phyloP scores from a whole-genome alignment of 139 green algal species.

The Marvania coccoides region DNA sequence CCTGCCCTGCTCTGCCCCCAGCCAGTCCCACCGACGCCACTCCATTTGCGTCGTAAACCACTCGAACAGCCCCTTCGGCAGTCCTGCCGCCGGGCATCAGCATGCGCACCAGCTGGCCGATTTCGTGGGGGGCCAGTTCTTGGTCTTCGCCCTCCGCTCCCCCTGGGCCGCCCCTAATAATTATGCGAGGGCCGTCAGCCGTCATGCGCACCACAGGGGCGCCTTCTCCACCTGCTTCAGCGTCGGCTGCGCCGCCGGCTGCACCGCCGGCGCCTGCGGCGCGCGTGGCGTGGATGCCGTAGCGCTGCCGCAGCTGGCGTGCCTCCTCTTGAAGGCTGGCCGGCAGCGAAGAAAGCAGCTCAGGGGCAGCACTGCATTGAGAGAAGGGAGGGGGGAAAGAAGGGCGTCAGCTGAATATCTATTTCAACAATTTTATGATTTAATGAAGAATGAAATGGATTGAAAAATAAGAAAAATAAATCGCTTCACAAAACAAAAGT shows the following conservation, averaged over 20 bases:
- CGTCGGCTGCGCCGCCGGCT: neutral
- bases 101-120: too few species aligned
- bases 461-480: too few species aligned
- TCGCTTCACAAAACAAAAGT: too few species aligned
- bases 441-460: too few species aligned
- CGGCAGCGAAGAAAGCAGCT: constrained; percentile 68
- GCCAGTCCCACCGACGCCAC: too few species aligned
- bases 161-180: too few species aligned
- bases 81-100: neutral
- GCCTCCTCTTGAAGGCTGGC: constrained; percentile 73
- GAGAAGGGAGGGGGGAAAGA: neutral
- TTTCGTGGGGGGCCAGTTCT: too few species aligned
- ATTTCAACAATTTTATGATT: too few species aligned
- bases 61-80: neutral
- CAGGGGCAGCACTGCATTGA: constrained; percentile 45
- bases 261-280: neutral
- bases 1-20: neutral
- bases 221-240: constrained; percentile 6
- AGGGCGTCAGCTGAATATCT: too few species aligned
- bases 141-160: too few species aligned
- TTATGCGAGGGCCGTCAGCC: too few species aligned
- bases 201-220: too few species aligned
- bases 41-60: constrained; percentile 13
- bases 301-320: constrained; percentile 45
- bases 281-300: neutral